Conservation (phyloP, 192 early-diverging fungal genomes). For the Entomortierella parvispora region DNA sequence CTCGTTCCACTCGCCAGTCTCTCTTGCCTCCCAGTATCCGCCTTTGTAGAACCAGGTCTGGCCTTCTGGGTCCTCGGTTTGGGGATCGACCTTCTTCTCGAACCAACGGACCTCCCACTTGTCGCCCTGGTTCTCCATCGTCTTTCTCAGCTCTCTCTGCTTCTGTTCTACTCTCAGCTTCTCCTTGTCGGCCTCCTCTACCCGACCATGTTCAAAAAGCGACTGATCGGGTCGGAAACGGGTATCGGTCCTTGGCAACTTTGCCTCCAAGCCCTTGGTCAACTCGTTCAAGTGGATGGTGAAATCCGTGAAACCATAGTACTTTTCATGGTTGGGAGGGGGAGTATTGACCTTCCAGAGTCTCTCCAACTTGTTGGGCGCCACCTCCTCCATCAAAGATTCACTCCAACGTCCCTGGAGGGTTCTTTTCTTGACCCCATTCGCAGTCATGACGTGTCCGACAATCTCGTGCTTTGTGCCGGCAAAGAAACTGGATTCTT, state of each 20-base stretch:
- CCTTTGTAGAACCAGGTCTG: conserved; percentile 86
- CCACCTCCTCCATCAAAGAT: conserved; percentile 67
- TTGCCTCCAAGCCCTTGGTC: conserved; percentile 64
- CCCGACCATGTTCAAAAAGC: conserved; percentile 85
- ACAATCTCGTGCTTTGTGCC: conserved; percentile 81
- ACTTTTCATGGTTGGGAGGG: conserved; percentile 77
- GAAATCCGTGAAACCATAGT: conserved; percentile 92
- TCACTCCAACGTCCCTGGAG: conserved; percentile 75
- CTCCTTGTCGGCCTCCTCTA: conserved; percentile 84
- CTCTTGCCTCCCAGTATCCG: conserved; percentile 83
- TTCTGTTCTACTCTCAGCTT: conserved; percentile 90
- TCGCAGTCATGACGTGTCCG: conserved; percentile 60
- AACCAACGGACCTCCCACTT: conserved; percentile 88
- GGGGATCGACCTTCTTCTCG: conserved; percentile 60
- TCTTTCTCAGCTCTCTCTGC: conserved; percentile 84
- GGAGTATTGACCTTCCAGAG: conserved; percentile 85
- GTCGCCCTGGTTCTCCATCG: conserved; percentile 70
- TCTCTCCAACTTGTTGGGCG: conserved; percentile 71
- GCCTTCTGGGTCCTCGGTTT: conserved; percentile 60
- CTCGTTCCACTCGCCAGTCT: conserved; percentile 55
- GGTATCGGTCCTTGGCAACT: conserved; percentile 91
- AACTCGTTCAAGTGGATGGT: conserved; percentile 93
- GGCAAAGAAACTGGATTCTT: conserved; percentile 90
- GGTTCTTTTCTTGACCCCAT: conserved; percentile 63
- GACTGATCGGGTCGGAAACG: conserved; percentile 94